Evolutionary conservation across 2,329 filamentous ascomycete genomes (phyloP).

Genomic region (Aspergillus caelatus): DNA sequence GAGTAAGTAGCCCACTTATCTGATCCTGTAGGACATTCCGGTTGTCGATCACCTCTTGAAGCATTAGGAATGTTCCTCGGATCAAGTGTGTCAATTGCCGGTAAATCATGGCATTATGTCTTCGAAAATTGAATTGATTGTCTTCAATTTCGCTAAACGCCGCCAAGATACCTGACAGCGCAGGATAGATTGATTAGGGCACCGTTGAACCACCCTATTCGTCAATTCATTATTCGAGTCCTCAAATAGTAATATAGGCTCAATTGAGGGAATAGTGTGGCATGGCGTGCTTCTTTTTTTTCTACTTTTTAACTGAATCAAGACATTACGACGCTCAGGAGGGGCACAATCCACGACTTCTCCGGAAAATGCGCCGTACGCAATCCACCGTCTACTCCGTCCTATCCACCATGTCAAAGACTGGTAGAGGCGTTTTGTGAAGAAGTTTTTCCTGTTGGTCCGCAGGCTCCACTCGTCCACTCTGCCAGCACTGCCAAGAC

Average conservation of each 20-base stretch:
- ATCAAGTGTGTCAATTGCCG: neutral
- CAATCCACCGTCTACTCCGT: neutral
- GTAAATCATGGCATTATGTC: neutral
- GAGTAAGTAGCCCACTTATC: neutral
- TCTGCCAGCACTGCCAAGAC: slow-evolving; percentile 28
- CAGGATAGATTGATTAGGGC: no score
- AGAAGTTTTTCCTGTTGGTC: slow-evolving; percentile 12
- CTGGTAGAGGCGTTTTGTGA: neutral
- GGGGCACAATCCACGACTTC: neutral
- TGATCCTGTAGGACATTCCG: neutral
- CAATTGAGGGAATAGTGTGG: no score
- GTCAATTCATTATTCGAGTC: no score
- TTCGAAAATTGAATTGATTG: neutral
- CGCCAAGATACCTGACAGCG: neutral
- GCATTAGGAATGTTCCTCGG: neutral
- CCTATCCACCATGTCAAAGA: neutral
- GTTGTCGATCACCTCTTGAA: neutral
- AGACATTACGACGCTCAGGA: neutral
- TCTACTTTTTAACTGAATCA: neutral
- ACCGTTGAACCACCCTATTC: neutral
- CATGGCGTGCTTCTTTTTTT: no score
- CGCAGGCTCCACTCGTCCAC: slow-evolving; percentile 20
- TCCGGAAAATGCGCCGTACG: neutral
- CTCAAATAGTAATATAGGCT: no score
- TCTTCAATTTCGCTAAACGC: neutral